A percentile compares a stretch with the other conserved stretches of the same genome.
phyloP scores from a whole-genome alignment of 2,329 filamentous ascomycete species.

The Aureobasidium mangrovei region DNA sequence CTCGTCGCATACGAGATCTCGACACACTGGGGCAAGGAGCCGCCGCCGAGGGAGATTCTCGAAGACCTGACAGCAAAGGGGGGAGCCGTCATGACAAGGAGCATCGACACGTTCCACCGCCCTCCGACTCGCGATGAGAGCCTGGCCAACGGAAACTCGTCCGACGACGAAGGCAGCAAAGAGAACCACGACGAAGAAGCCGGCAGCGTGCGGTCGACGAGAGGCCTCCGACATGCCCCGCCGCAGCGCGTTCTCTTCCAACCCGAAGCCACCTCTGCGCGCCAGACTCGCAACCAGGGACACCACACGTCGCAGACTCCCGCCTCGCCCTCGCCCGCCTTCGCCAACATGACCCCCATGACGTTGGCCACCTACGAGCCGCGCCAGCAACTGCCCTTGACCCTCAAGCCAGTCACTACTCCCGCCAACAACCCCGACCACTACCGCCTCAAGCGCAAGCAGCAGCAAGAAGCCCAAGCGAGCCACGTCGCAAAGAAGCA shows the following conservation, averaged over 20 bases:
- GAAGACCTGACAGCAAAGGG: constrained; percentile 75
- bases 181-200: constrained; percentile 43
- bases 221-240: constrained; percentile 64
- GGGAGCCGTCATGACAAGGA: constrained; percentile 67
- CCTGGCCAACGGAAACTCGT: constrained; percentile 46
- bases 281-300: constrained; percentile 45
- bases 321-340: constrained; percentile 36
- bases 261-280: constrained; percentile 60
- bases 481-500: constrained; percentile 37
- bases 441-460: constrained; percentile 52
- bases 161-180: constrained; percentile 41
- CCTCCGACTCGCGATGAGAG: constrained; percentile 39
- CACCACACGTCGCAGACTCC: constrained; percentile 34
- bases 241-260: constrained; percentile 78
- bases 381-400: constrained; percentile 51
- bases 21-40: constrained; percentile 66
- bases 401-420: constrained; percentile 64
- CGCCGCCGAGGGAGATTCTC: constrained; percentile 78
- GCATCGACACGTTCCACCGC: constrained; percentile 61
- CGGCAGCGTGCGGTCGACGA: constrained; percentile 29
- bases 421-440: constrained; percentile 64
- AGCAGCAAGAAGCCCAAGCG: constrained; percentile 30
- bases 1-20: constrained; percentile 80
- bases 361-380: constrained; percentile 64
- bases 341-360: constrained; percentile 34